Base-by-base conservation (phyloP, 177 flowering plant species). In the Vitis hybrid region DNA sequence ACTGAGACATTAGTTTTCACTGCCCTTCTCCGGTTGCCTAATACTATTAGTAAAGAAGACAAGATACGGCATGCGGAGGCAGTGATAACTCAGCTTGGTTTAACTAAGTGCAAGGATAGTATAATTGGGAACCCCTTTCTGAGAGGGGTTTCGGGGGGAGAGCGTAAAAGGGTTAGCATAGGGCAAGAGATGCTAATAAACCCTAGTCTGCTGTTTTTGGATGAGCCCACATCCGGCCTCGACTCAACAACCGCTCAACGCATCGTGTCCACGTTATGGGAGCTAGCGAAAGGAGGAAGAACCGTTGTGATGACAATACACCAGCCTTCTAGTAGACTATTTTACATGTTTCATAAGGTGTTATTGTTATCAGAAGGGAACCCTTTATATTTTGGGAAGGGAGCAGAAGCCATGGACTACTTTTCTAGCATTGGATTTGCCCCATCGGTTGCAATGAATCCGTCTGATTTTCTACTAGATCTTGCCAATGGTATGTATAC, bases 161-260 rank as follows among this genome's bases (percentile, higher is more conserved):
- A 87, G 74, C 64, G 83, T 15, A 83, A 80, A 50, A 70, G 91
- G 73, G 84, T 84, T 1, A 82, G 86, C 20, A 84, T 87, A 15
- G 97, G 96, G 2, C 96, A 89, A 69, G 96, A 92, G 72, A 80
- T 92, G 87, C 73, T 92, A 6, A 81, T 91, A 39, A 88, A 91
- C 71, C 97, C 97, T 7, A 88, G 92, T 54, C 61, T 91, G 75
- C 61, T 91, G 31, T 76, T 92, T 55, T 68, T 92, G 19, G 98
- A 92, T 64, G 97, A 92, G 72, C 98, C 97, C 0, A 92, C 97
- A 0, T 89, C 97, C 0, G 97, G 97, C 1, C 83, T 91, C 3
- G 97, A 93, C 55, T 89, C 98, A 0, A 90, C 95, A 0, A 86
- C 90, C 0, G 93, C 97, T 5, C 87, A 85, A 51, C 69, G 83